Conservation (phyloP, 805 yeast genomes). For the Alloascoidea hylecoeti region DNA sequence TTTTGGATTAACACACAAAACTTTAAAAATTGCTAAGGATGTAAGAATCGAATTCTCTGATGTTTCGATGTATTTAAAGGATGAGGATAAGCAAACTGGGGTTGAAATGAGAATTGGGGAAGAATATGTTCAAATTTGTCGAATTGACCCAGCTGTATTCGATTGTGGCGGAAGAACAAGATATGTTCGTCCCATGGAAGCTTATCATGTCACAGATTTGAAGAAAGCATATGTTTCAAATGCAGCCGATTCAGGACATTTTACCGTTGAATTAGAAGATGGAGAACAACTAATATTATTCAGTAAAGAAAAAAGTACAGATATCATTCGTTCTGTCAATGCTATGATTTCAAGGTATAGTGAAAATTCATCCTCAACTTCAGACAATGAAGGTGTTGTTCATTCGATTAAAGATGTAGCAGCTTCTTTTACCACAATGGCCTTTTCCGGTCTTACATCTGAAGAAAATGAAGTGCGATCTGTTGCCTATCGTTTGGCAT, state of each 20-base stretch:
- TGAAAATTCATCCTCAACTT: not conserved
- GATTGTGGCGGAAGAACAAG: not conserved
- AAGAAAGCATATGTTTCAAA: not conserved
- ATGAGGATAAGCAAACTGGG: not conserved
- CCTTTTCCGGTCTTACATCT: constrained; percentile 55
- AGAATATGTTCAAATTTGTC: not conserved
- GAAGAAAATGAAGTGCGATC: constrained; percentile 42
- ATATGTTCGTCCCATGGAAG: constrained; percentile 1
- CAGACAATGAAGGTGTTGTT: not conserved
- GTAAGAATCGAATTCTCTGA: not conserved
- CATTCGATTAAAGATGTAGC: constrained; percentile 22
- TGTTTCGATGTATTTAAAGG: too few relatives aligned
- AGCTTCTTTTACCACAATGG: constrained; percentile 49
- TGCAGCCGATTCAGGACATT: not conserved
- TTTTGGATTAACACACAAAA: constrained; percentile 27
- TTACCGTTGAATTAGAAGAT: not conserved
- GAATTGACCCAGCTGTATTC: not conserved
- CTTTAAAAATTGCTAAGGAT: constrained; percentile 22
- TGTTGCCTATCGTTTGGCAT: constrained; percentile 48
- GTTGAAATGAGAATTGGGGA: not conserved
- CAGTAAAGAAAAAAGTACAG: constrained; percentile 18
- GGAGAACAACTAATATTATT: constrained; percentile 1
- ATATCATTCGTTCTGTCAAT: constrained; percentile 27
- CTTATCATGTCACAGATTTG: not conserved
- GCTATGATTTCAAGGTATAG: not conserved